Evolutionary conservation across 495 filamentous ascomycete genomes (phyloP).

Genomic region (Trypethelium eluteriae): DNA sequence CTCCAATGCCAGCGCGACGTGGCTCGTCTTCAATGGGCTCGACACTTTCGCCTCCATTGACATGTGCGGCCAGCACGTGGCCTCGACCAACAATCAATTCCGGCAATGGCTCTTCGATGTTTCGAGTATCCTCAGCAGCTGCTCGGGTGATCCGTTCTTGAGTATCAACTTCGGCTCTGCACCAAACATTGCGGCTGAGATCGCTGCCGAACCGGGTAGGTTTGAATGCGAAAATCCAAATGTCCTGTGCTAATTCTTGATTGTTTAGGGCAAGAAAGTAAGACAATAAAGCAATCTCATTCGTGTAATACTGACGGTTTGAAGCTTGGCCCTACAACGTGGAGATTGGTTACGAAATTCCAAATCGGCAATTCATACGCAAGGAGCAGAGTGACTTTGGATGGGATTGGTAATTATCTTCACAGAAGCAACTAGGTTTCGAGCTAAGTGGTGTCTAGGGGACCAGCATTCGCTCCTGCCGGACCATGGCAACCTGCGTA

Average conservation of each 20-base stretch:
- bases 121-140: slow-evolving; percentile 43
- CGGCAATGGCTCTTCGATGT: slow-evolving; percentile 64
- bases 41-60: slow-evolving; percentile 59
- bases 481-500: slow-evolving; percentile 61
- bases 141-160: slow-evolving; percentile 38
- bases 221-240: neutral
- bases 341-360: slow-evolving; percentile 43
- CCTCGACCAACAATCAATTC: slow-evolving; percentile 62
- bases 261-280: slow-evolving; percentile 37
- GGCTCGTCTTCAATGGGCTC: slow-evolving; percentile 51
- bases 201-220: slow-evolving; percentile 45
- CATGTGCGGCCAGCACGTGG: slow-evolving; percentile 55
- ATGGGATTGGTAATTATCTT: slow-evolving; percentile 46
- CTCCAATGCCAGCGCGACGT: slow-evolving; percentile 26
- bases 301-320: slow-evolving; percentile 39
- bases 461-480: slow-evolving; percentile 57
- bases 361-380: slow-evolving; percentile 54
- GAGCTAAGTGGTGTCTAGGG: slow-evolving; percentile 32
- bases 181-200: slow-evolving; percentile 45
- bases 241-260: neutral
- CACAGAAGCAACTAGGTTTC: neutral
- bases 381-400: slow-evolving; percentile 67
- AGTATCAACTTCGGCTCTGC: slow-evolving; percentile 53
- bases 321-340: slow-evolving; percentile 30
- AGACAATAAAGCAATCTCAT: slow-evolving; percentile 31